Evolutionary conservation across 2,329 filamentous ascomycete species (phyloP), one percentile per base, ranked within the genome.

Genomic region (Knufia petricola): DNA sequence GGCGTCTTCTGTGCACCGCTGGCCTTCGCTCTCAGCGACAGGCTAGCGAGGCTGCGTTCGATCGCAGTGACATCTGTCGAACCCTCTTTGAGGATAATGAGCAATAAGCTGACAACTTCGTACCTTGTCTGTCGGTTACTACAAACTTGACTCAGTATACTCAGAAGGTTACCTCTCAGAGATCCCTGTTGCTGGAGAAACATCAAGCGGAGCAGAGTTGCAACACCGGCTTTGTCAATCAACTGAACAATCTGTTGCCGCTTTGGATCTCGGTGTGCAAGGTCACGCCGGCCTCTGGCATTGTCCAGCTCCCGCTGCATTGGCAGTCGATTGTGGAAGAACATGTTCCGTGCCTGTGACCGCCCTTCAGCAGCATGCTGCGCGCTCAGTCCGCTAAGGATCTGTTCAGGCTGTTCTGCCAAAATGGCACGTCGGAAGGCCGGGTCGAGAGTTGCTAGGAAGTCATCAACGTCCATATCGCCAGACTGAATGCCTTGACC

Each of bases 201-300:
- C 90, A 98, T 95, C 8, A 98, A 77, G n/a, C 94, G 86, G 37
- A 98, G 75, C 28, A 98, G 72, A n/a, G 92, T 96, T 21, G 94
- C 92, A 56, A 98, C 83, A 21, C 94, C 92, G 40, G 89, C 78
- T 68, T 95, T 95, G 66, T 98, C 92, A 24, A 98, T 78, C 84
- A 98, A 95, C 64, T 98, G 92, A 20, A 95, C 85, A 50, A 94
- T 85, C 19, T 87, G 82, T 19, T 87, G 82, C 64, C 64, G 61
- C 79, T 67, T 56, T 62, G 50, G 66, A 65, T 70, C 48, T 71
- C 73, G 38, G 65, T 69, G 44, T 61, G 60, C 17, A 49, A 48
- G 39, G 44, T 55, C 47, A 51, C 58, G 31, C 48, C 52, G 39
- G 47, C 43, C 45, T 41, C 58, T 52, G 34, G 50, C 59, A 55